A percentile compares a stretch with the other conserved stretches of the same genome.
phyloP scores from a whole-genome alignment of 768 basidiomycete species.

The Lactarius deliciosus region DNA sequence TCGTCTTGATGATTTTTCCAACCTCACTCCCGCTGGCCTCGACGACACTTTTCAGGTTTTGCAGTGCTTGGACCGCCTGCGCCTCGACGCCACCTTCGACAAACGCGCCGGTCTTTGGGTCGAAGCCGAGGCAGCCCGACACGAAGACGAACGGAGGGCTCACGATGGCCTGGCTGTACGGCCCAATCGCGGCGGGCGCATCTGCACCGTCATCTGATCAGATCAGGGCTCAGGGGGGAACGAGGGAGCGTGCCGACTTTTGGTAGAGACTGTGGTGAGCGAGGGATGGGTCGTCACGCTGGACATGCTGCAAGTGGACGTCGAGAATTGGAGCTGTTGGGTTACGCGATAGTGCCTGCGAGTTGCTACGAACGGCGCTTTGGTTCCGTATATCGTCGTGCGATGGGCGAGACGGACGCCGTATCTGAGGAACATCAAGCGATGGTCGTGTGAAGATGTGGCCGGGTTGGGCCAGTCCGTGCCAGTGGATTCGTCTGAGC shows the following conservation, averaged over 20 bases:
- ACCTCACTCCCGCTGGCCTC: constrained; percentile 78
- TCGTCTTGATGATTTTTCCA: constrained; percentile 87
- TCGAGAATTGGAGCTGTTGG: neutral
- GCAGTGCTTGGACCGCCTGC: constrained; percentile 81
- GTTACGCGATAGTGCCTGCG: neutral
- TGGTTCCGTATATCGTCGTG: neutral
- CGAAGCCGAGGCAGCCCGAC: constrained; percentile 86
- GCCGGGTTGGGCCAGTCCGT: neutral
- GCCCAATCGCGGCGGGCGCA: constrained; percentile 78
- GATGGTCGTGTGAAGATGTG: neutral
- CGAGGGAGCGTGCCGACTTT: constrained; percentile 25
- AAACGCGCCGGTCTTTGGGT: constrained; percentile 68
- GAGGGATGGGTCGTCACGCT: constrained; percentile 39
- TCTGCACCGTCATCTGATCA: constrained; percentile 41
- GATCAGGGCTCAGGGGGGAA: neutral
- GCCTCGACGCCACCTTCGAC: constrained; percentile 73
- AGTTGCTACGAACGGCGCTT: neutral
- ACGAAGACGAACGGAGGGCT: constrained; percentile 82
- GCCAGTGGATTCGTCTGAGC: neutral
- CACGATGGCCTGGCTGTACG: constrained; percentile 87
- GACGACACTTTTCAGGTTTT: constrained; percentile 82
- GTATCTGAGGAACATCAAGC: neutral
- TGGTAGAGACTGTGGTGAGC: constrained; percentile 40
- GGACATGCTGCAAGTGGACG: constrained; percentile 30
- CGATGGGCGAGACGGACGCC: neutral